Base-by-base conservation (phyloP, 1,284 basidiomycete genomes). In the Lentinus polychrous region DNA sequence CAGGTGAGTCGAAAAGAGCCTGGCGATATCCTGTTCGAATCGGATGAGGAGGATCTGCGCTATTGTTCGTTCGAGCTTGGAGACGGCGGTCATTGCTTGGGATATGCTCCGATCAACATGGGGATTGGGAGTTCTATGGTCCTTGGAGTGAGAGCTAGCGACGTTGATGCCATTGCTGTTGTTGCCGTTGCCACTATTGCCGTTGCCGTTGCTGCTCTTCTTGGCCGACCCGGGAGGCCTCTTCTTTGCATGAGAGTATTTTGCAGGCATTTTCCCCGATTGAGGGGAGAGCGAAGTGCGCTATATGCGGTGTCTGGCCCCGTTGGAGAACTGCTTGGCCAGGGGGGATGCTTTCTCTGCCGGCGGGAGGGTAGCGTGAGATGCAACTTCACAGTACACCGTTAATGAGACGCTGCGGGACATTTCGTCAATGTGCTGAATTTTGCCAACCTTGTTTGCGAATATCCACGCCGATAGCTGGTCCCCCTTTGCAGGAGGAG, bases 191-290 rank as follows among this genome's bases (percentile, higher is more conserved):
- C 59, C 43, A 46, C 61, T 63, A 8, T 15, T 36, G 31, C 58
- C n/a, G n/a, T n/a, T 59, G 41, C 60, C 42, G 47, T 62, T 63
- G 8, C 66, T 57, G 51, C 74, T 73, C 58, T 74, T 77, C 57
- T 72, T 66, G 5, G 69, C 57, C 5, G 62, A 53, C 4, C 68
- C 67, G 0, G 70, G 67, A 7, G 75, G 66, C 36, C 78, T 65
- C 59, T 81, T 83, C 70, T 81, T 83, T n/a, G 80, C 75, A 62
- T 83, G 81, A 15, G 81, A 82, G 64, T 83, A 82, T 57, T 83
- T 83, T 27, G 79, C 74, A 12, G 81, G 78, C 81, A 83, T 83
- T 11, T 34, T 43, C 18, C 5, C 18, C 17, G 39, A 41, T 3
- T n/a, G n/a, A 3, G 35, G 14, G n/a, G 7, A 14, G 35, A 18